phyloP scores from a whole-genome alignment of 1,139 yeast species.

The Suhomyces choctaworum region DNA sequence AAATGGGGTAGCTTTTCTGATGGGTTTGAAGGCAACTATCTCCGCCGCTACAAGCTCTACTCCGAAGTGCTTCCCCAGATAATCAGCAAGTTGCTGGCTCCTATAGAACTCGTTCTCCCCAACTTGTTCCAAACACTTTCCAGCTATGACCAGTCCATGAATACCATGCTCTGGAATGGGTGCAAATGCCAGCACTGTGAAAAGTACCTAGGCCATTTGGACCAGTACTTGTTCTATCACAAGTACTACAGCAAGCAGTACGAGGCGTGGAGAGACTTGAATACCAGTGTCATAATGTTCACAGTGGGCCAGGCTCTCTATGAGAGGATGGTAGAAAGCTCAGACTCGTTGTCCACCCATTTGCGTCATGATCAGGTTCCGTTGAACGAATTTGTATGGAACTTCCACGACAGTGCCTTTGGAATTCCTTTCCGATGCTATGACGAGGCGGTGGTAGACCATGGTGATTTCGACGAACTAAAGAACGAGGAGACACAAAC shows the following conservation, averaged over 20 bases:
- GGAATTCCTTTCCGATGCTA: slow-evolving; percentile 39
- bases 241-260: slow-evolving; percentile 50
- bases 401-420: slow-evolving; percentile 30
- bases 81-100: slow-evolving; percentile 16
- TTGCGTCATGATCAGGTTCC: slow-evolving; percentile 27
- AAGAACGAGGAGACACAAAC: slow-evolving; percentile 17
- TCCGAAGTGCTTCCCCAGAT: slow-evolving; percentile 49
- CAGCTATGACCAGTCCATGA: slow-evolving; percentile 68
- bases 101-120: slow-evolving; percentile 53
- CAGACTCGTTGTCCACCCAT: slow-evolving; percentile 21
- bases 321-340: slow-evolving; percentile 29
- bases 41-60: slow-evolving; percentile 55
- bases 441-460: slow-evolving; percentile 35
- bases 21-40: slow-evolving; percentile 72
- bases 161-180: slow-evolving; percentile 74
- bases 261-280: slow-evolving; percentile 55
- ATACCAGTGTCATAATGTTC: slow-evolving; percentile 57
- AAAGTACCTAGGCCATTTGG: slow-evolving; percentile 49
- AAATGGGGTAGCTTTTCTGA: slow-evolving; percentile 35
- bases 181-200: slow-evolving; percentile 62
- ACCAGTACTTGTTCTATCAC: slow-evolving; percentile 61
- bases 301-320: slow-evolving; percentile 48
- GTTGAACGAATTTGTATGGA: slow-evolving; percentile 32
- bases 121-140: slow-evolving; percentile 58
- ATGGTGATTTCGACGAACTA: slow-evolving; percentile 42